Evolutionary conservation across 768 basidiomycete genomes (phyloP).

Genomic region (Mycena vitilis): DNA sequence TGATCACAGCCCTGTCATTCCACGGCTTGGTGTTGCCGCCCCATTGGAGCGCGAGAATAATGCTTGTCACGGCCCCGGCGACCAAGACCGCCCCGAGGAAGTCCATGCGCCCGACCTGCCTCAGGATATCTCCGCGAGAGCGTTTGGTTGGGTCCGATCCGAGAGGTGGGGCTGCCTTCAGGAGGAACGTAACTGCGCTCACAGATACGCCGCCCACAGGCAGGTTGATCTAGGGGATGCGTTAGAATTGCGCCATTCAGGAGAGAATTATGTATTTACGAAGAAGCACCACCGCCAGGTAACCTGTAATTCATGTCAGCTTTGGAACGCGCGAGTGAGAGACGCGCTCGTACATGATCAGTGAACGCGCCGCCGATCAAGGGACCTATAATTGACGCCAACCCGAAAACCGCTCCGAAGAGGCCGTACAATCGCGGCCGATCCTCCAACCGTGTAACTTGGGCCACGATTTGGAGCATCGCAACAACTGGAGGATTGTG

Average conservation of each 20-base stretch:
- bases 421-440: too few species aligned
- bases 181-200: slow-evolving; percentile 17
- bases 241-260: background rate
- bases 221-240: slow-evolving; percentile 4
- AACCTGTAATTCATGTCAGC: too few species aligned
- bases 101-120: slow-evolving; percentile 44
- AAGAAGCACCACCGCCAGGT: too few species aligned
- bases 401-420: too few species aligned
- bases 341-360: too few species aligned
- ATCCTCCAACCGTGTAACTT: too few species aligned
- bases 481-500: too few species aligned
- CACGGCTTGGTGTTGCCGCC: slow-evolving; percentile 58
- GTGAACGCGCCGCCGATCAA: too few species aligned
- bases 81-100: slow-evolving; percentile 51
- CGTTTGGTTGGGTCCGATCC: slow-evolving; percentile 21
- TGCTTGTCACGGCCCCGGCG: slow-evolving; percentile 46
- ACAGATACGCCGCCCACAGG: slow-evolving; percentile 25
- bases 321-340: too few species aligned
- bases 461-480: too few species aligned
- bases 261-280: too few species aligned
- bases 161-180: slow-evolving; percentile 19
- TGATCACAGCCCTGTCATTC: slow-evolving; percentile 48
- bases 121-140: slow-evolving; percentile 5
- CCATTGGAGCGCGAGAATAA: slow-evolving; percentile 56
- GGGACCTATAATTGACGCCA: too few species aligned